phyloP scores from a whole-genome alignment of 352 stramenopile genomes.

The Plasmopara halstedii region DNA sequence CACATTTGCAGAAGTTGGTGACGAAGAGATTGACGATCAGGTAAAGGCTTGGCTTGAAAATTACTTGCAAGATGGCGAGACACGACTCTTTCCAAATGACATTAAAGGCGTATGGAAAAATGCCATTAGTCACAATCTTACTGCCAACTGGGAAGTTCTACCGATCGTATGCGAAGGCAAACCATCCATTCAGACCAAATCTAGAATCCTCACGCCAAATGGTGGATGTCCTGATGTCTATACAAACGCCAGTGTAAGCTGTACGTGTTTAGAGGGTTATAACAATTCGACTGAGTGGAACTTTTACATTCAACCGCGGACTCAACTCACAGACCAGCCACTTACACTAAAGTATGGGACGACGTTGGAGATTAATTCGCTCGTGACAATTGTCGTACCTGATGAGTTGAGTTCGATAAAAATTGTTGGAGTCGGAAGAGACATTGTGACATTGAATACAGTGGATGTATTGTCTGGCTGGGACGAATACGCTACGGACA shows the following conservation, averaged over 20 bases:
- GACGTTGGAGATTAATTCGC: constrained; percentile 30
- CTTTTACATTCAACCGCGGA: constrained; percentile 27
- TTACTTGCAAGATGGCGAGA: constrained; percentile 48
- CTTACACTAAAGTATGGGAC: constrained; percentile 27
- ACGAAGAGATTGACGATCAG: constrained; percentile 28
- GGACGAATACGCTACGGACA: constrained; percentile 26
- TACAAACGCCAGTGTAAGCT: constrained; percentile 38
- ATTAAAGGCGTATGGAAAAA: constrained; percentile 45
- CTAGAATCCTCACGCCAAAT: constrained; percentile 30
- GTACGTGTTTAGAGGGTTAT: constrained; percentile 47
- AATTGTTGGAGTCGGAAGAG: constrained; percentile 22
- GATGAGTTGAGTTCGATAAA: constrained; percentile 24
- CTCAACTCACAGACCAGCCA: constrained; percentile 21
- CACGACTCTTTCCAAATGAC: constrained; percentile 45
- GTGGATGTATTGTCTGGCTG: constrained; percentile 37
- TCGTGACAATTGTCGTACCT: constrained; percentile 41
- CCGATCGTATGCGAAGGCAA: constrained; percentile 39
- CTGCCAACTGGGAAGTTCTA: constrained; percentile 44
- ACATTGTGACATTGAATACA: constrained; percentile 27
- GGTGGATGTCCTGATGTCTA: constrained; percentile 37
- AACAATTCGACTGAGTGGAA: constrained; percentile 29
- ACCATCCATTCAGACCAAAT: constrained; percentile 44
- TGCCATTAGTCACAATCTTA: constrained; percentile 41
- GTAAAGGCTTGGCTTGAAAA: constrained; percentile 42
- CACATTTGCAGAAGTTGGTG: no score